Base-by-base conservation (phyloP, 768 basidiomycete genomes). In the Suillus decipiens region DNA sequence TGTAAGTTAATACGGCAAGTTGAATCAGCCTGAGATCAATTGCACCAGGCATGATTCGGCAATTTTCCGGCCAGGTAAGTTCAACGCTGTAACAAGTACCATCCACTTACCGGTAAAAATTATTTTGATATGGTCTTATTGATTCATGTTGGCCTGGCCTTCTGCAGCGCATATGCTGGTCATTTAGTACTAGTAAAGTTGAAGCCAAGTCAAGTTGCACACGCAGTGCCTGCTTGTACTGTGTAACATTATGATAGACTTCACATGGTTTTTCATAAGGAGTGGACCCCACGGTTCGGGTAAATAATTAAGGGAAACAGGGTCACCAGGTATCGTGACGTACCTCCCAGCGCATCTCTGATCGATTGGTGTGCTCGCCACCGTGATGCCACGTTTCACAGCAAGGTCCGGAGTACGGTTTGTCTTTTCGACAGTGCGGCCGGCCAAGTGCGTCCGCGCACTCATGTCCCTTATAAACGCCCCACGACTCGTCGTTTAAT, bases 391-490 rank as follows among this genome's bases (percentile, higher is more conserved):
- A 53, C 51, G 51, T 53, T 15, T 48, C 48, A 48, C 33, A 34
- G 5, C 31, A 42, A 33, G 41, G 14, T 39, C 61, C 61, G 14
- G 41, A 53, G 12, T n/a, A 53, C 19, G 61, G 19, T 61, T 36
- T n/a, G 45, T 36, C 28, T 19, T 39, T 39, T 60, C 28, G 15
- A 62, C 59, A 45, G 22, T 43, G 41, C 15, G 9, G 9, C 24
- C 37, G 59, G 19, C 31, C 19, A 33, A 34, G 51, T 53, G 34
- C 31, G 61, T 24, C 51, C 61, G 57, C 22, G 61, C 15, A 11
- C 22, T 19, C 17, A 34, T n/a, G 8, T 9, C 6, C 17, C 14
- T 15, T 53, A 62, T 63, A 63, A 63, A 62, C 33, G 22, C 62
- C 33, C 31, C 19, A 34, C 51, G 5, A 33, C 2, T 24, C 47